Base-by-base conservation (phyloP, 2,329 filamentous ascomycete species). In the Scleromitrula shiraiana region DNA sequence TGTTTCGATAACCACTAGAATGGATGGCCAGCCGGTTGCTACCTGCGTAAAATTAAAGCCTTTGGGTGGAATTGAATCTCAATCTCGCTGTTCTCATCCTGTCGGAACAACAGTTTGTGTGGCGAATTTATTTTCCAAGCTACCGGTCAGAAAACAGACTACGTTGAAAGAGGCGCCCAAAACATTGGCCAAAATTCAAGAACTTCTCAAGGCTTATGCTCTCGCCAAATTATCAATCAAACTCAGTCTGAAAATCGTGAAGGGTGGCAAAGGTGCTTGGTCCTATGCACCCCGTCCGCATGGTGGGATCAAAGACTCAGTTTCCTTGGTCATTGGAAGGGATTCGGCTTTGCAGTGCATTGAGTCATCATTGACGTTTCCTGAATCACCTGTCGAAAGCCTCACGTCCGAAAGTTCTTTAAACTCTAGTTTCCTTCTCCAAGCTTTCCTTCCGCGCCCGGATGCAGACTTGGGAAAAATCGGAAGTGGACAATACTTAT, bases 31-130 rank as follows among this genome's bases (percentile, higher is more conserved):
- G 52, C 63, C 72, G 1, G 71, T 83, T 6, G 85, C 79, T 1
- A 68, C 69, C 3, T 60, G 62, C 7, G 62, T 80, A n/a, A 64
- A 65, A 5, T 56, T 83, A 7, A 60, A 62, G 9, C 60, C 63
- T 8, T 58, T 63, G 2, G 61, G 59, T 14, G 72, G 71, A n/a
- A 54, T 73, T 19, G 56, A 58, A 6, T 62, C 58, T 37, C 63
- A 65, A 20, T 65, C 62, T 30, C 63, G 65, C 5, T 52, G 50
- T 26, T 72, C 77, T 5, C 75, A 78, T 41, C 76, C 80, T 0
- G 67, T 81, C n/a, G 86, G 86, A 20, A 89, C 85, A 1, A 83
- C 80, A 1, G 75, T 89, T 26, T 73, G 71, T 41, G 73, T 82
- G 14, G 68, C 69, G 4, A 70, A 76, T 20, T 70, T 89, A 27